Evolutionary conservation across 129 eudicot genomes (phyloP), one percentile per base, ranked within the genome.

Genomic region (Flaveria brownii): DNA sequence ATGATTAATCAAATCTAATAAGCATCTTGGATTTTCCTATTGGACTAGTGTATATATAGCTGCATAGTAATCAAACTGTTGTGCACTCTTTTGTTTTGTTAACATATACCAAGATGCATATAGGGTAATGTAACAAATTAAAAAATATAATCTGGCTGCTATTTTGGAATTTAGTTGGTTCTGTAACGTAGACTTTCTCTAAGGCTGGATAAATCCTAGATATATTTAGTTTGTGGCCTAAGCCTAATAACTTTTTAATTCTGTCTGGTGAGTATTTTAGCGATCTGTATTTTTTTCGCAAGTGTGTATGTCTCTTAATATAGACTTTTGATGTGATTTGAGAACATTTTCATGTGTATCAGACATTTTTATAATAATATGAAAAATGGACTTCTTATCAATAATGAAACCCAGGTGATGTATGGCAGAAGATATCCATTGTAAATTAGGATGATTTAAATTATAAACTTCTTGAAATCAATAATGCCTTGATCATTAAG

Each of bases 401-500:
- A 36, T 36, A 36, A 36, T 36, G 41, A 36, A 36, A 36, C 41
- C 41, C 6, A 36, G 41, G 41, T 36, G 41, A 36, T 36, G 39
- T 33, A 33, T 33, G 39, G 25, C 84, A 90, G 67, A 82, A 80
- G 25, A 39, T 85, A 2, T 60, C 67, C 13, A 69, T 90, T 57
- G 88, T 93, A 22, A 70, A 64, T 41, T 72, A 22, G 6, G 84
- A 75, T 26, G 28, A 20, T 9, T 28, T 65, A 22, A 45, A 26
- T 3, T 46, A 33, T 33, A 33, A 43, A 12, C 26, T 71, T 75
- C 71, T 86, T 23, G 82, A 74, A 81, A 84, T 90, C 84, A 90
- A 88, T 71, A 78, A 82, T 39, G 91, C 81, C 2, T 7, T 68
- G 77, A 55, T 91, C 17, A 70, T 91, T 54, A 89, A 86, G 30